Conservation (phyloP, 371 early-diverging fungal species). For the Batkoa obscura region DNA sequence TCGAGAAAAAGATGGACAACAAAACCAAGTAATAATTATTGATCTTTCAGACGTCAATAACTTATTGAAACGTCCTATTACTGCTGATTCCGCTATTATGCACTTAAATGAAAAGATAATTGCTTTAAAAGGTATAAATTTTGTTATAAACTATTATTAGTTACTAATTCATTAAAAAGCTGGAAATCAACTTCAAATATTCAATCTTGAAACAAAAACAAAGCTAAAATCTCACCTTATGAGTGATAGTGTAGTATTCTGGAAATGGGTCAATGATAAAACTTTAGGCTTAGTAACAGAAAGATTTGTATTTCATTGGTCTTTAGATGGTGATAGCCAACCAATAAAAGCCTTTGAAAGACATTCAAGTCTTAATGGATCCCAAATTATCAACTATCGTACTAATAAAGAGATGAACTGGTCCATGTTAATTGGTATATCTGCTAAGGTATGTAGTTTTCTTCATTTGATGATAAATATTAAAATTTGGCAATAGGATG, state of each 20-base stretch:
- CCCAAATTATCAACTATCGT: constrained; percentile 90
- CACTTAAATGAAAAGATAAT: constrained; percentile 81
- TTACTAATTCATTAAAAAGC: constrained; percentile 33
- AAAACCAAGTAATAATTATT: constrained; percentile 81
- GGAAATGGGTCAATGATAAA: constrained; percentile 84
- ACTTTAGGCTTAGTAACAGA: constrained; percentile 86
- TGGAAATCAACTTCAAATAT: constrained; percentile 80
- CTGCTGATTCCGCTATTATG: constrained; percentile 97
- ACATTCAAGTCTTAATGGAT: constrained; percentile 54
- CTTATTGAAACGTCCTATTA: constrained; percentile 75
- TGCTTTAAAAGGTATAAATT: constrained; percentile 69
- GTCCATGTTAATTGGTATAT: constrained; percentile 86
- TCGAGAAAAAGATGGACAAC: constrained; percentile 71
- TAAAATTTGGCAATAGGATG: constrained; percentile 22
- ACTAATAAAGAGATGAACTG: constrained; percentile 79
- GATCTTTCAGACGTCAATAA: constrained; percentile 72
- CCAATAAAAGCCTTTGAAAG: constrained; percentile 89
- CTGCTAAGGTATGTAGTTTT: constrained; percentile 36
- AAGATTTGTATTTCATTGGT: constrained; percentile 86
- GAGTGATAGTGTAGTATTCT: constrained; percentile 86
- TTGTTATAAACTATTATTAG: not conserved
- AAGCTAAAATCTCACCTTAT: constrained; percentile 84
- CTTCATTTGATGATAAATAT: not conserved
- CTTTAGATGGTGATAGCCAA: constrained; percentile 70
- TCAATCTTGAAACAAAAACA: constrained; percentile 83